These are phyloP conservation scores for Marvania coccoides DNA, from an alignment of 139 green algal species.

Conservation along the genomic window DNA sequence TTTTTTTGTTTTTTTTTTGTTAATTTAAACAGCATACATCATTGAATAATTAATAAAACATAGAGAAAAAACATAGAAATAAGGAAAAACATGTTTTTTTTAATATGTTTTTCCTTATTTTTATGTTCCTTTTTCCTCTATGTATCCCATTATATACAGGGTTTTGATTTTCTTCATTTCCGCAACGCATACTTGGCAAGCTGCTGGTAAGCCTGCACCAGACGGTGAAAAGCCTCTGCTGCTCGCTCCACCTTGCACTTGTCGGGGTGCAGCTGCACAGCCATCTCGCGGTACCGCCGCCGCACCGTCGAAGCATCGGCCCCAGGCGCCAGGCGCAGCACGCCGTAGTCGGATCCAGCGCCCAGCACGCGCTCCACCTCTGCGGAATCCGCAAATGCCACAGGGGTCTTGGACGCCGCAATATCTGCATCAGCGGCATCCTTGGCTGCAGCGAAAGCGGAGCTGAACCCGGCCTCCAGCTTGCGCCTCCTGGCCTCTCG, in stretches of 20 bases:
- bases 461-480: constrained; percentile 1
- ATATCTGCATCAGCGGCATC: neutral
- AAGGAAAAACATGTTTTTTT: neutral
- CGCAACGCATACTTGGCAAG: constrained; percentile 9
- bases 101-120: neutral
- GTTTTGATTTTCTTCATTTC: neutral
- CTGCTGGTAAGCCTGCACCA: constrained; percentile 26
- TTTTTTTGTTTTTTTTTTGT: too few species aligned
- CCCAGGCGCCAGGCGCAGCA: constrained; percentile 18
- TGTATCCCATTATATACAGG: neutral
- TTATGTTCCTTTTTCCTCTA: neutral
- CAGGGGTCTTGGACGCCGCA: neutral
- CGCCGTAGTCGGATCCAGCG: constrained; percentile 9
- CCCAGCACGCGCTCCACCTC: constrained; percentile 9
- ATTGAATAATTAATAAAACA: too few species aligned
- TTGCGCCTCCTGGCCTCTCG: neutral
- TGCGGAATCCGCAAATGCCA: neutral
- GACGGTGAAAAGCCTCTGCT: constrained; percentile 30
- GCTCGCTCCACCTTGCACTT: constrained; percentile 34
- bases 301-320: constrained; percentile 11
- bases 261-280: constrained; percentile 38
- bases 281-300: constrained; percentile 35
- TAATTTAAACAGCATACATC: too few species aligned
- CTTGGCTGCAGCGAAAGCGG: constrained; percentile 3
- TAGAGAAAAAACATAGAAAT: too few species aligned